Evolutionary conservation across 1,284 basidiomycete genomes (phyloP).

Genomic region (Neolentinus lepideus): DNA sequence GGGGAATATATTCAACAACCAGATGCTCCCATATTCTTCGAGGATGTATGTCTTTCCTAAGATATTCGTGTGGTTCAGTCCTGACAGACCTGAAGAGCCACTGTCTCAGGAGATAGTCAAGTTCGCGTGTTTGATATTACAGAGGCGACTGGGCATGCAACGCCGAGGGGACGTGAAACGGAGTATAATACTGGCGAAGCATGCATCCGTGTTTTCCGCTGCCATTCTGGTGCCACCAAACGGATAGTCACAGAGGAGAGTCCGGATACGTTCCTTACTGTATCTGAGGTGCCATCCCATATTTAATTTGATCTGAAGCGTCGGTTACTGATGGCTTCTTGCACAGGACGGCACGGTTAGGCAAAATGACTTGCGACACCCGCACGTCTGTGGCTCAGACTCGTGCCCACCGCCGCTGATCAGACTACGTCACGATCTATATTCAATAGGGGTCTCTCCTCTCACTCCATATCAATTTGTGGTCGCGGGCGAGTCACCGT

Average conservation of each 20-base stretch:
- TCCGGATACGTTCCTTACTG: constrained; percentile 79
- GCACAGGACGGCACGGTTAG: constrained; percentile 62
- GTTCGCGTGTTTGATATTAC: constrained; percentile 76
- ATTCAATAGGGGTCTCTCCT: constrained; percentile 59
- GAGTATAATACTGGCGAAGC: constrained; percentile 37
- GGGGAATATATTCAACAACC: constrained; percentile 84
- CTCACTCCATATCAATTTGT: constrained; percentile 70
- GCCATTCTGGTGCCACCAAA: constrained; percentile 70
- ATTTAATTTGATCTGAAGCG: constrained; percentile 4
- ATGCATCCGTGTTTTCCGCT: constrained; percentile 50
- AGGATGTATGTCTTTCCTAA: constrained; percentile 41
- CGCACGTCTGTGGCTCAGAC: constrained; percentile 50
- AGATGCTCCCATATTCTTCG: constrained; percentile 73
- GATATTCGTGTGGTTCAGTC: constrained; percentile 11
- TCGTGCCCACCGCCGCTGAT: constrained; percentile 66
- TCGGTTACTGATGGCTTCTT: neutral
- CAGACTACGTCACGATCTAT: constrained; percentile 50
- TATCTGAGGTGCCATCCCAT: constrained; percentile 57
- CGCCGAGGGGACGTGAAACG: constrained; percentile 25
- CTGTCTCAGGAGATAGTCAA: constrained; percentile 75
- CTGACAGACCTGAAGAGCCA: constrained; percentile 37
- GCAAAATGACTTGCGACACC: constrained; percentile 79
- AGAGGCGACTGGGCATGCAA: constrained; percentile 35
- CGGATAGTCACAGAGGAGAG: constrained; percentile 80
- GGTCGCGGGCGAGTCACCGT: constrained; percentile 65